phyloP scores from a whole-genome alignment of 345 rosid species.

The Raphanus raphanistrum region DNA sequence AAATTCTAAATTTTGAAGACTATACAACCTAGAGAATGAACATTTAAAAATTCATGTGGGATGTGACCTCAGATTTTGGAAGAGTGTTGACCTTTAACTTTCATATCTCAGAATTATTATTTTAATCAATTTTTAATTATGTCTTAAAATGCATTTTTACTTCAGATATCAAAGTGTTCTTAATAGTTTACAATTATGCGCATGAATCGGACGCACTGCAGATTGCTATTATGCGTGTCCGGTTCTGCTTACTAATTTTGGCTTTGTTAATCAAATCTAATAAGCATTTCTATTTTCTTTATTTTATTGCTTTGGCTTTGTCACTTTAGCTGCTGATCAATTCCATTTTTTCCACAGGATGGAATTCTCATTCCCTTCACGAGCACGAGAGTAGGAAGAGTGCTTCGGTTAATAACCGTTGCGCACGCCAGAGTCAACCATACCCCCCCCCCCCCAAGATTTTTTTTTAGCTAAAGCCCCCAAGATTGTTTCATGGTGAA shows the following conservation, averaged over 20 bases:
- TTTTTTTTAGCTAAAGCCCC: too few species aligned
- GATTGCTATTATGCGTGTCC: neutral
- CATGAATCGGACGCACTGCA: neutral
- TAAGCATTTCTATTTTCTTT: neutral
- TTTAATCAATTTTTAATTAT: neutral
- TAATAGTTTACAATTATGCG: neutral
- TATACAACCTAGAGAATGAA: neutral
- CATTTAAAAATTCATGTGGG: neutral
- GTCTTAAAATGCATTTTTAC: neutral
- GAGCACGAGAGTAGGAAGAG: neutral
- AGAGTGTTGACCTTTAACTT: neutral
- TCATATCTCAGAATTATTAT: neutral
- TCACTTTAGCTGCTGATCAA: neutral
- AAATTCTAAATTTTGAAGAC: neutral
- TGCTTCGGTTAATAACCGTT: neutral
- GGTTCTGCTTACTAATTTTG: neutral
- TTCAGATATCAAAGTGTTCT: neutral
- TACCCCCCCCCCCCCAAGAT: too few species aligned
- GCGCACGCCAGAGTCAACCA: neutral
- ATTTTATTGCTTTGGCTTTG: neutral
- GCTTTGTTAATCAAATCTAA: neutral
- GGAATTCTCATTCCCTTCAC: neutral
- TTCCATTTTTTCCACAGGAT: neutral
- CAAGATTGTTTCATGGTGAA: neutral
- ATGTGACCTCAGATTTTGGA: slow-evolving; percentile 8